Percentiles rank a stretch among this genome's conserved stretches.
Evolutionary conservation across 202 grass and related monocot genomes (phyloP).

Genomic region (Elaeis oleifera): DNA sequence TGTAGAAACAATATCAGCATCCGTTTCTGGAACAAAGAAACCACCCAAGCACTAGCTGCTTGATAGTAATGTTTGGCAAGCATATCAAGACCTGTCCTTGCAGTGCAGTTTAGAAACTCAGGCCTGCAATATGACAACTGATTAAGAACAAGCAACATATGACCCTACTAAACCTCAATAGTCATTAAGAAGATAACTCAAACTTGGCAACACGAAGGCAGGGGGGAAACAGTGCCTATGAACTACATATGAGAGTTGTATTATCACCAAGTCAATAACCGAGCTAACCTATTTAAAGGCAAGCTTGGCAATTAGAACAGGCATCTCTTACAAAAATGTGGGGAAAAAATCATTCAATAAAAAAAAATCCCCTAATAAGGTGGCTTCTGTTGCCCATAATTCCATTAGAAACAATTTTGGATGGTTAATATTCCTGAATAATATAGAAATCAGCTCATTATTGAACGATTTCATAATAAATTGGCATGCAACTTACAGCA

Average conservation of each 20-base stretch:
- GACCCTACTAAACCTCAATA: not conserved
- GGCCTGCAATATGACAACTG: slow-evolving; percentile 47
- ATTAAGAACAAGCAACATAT: slow-evolving; percentile 8
- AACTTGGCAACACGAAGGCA: not conserved
- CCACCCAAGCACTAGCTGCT: slow-evolving; percentile 74
- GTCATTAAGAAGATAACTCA: not conserved
- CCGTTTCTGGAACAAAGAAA: slow-evolving; percentile 94
- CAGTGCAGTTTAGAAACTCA: slow-evolving; percentile 70
- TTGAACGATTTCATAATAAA: not conserved
- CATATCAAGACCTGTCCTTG: slow-evolving; percentile 90
- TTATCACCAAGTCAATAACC: no score
- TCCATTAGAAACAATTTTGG: no score
- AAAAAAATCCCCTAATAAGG: no score
- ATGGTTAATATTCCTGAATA: no score
- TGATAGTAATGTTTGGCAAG: slow-evolving; percentile 90
- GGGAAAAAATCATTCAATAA: no score
- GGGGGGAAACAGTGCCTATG: no score
- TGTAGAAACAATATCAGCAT: slow-evolving; percentile 74
- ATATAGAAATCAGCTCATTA: not conserved
- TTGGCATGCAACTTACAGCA: slow-evolving; percentile 60
- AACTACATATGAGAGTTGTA: no score
- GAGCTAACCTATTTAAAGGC: no score
- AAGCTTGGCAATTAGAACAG: no score
- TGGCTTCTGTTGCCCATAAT: no score
- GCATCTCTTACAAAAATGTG: no score